These are phyloP conservation scores for Globisporangium megalacanthum DNA, from an alignment of 352 stramenopile genomes.

Conservation along the genomic window DNA sequence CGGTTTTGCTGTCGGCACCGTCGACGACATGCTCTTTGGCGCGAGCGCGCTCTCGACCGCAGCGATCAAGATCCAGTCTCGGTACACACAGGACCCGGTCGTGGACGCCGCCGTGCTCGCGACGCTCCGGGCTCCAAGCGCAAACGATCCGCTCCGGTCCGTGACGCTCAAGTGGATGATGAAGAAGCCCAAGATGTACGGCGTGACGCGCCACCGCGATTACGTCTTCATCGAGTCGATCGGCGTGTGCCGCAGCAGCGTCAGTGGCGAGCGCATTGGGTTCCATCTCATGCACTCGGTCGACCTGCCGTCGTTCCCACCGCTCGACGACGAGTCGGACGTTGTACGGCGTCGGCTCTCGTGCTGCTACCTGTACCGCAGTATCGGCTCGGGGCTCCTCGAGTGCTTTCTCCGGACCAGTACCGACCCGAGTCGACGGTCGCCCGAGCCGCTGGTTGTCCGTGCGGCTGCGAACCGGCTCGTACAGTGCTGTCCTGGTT, in stretches of 20 bases:
- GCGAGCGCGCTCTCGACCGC: slow-evolving; percentile 12
- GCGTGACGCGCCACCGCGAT: slow-evolving; percentile 16
- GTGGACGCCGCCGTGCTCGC: slow-evolving; percentile 17
- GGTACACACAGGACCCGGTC: slow-evolving; percentile 17
- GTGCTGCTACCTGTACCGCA: slow-evolving; percentile 15
- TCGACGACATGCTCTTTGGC: slow-evolving; percentile 23
- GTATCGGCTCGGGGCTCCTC: slow-evolving; percentile 14
- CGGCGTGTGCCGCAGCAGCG: slow-evolving; percentile 11
- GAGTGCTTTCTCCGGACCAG: slow-evolving; percentile 15
- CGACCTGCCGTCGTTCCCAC: slow-evolving; percentile 16
- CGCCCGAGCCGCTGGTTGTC: slow-evolving; percentile 8
- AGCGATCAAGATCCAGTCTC: slow-evolving; percentile 19
- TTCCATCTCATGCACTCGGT: slow-evolving; percentile 31
- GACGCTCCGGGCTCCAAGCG: slow-evolving; percentile 9
- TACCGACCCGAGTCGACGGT: slow-evolving; percentile 9
- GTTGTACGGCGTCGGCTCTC: slow-evolving; percentile 13
- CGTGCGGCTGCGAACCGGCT: slow-evolving; percentile 11
- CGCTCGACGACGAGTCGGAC: slow-evolving; percentile 7
- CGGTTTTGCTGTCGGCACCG: slow-evolving; percentile 14
- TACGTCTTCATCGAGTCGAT: slow-evolving; percentile 23
- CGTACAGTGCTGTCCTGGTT: slow-evolving; percentile 13
- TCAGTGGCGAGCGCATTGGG: slow-evolving; percentile 20
- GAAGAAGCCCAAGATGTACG: slow-evolving; percentile 16
- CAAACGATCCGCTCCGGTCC: slow-evolving; percentile 13
- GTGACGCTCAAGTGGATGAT: slow-evolving; percentile 21